Conservation (phyloP, 2,329 filamentous ascomycete genomes). For the Myriosclerotinia curreyana region DNA sequence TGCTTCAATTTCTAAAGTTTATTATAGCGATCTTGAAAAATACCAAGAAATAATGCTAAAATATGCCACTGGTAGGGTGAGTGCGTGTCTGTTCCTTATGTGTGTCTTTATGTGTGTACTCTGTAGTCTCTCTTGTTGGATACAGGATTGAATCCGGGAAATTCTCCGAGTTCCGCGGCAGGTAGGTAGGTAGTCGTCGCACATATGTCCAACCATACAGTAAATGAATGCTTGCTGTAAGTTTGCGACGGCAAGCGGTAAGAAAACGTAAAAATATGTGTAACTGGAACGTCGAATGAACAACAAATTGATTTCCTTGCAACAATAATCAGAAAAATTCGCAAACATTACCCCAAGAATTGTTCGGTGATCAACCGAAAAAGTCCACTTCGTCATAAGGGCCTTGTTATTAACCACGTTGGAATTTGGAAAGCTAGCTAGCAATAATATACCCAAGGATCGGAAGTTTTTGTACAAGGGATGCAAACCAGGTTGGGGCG, state of each 20-base stretch:
- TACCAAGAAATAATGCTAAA: background rate
- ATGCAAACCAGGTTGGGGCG: constrained; percentile 1
- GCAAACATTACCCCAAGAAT: constrained; percentile 14
- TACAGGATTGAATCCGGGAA: constrained; percentile 18
- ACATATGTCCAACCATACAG: constrained; percentile 4
- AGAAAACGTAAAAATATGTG: constrained; percentile 16
- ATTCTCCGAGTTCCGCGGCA: constrained; percentile 14
- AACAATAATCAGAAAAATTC: background rate
- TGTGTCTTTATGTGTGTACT: constrained; percentile 14
- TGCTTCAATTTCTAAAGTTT: too few relatives aligned
- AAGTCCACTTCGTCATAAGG: background rate
- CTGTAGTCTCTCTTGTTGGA: background rate
- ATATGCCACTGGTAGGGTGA: background rate
- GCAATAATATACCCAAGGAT: constrained; percentile 17
- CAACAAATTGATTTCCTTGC: background rate
- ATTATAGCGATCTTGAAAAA: background rate
- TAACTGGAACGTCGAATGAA: constrained; percentile 17
- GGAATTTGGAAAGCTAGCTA: background rate
- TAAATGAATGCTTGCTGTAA: constrained; percentile 10
- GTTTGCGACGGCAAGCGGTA: constrained; percentile 20
- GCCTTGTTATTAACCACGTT: constrained; percentile 5
- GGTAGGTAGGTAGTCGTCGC: too few relatives aligned
- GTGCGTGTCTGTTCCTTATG: too few relatives aligned
- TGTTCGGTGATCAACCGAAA: background rate
- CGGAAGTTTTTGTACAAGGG: constrained; percentile 8